Base-by-base conservation (phyloP, 257 asterid genomes). In the Rhazya stricta region DNA sequence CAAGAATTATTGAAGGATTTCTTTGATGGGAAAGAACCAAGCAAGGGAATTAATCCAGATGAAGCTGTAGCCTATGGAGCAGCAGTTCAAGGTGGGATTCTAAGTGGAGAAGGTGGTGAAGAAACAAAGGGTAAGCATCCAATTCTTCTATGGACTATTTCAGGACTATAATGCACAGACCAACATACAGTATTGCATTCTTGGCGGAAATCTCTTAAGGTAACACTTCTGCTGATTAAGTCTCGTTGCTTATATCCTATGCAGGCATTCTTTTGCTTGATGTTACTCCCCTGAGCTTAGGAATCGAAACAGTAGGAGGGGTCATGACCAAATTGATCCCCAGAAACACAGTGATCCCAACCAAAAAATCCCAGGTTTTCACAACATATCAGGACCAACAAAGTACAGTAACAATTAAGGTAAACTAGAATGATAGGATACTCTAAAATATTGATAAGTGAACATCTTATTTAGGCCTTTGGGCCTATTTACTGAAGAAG, bases 51-150 rank as follows among this genome's bases (percentile, higher is more conserved):
- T 32, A 77, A 81, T 81, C 79, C 84, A 15, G 81, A 81, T 7
- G 84, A 81, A 45, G 84, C 84, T 15, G 81, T 81, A 6, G 84
- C 84, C 37, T 69, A 53, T 63, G 84, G 84, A 62, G 84, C 84
- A 21, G 84, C 79, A 41, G 72, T 81, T 73, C 81, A 81, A 77
- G 84, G 79, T 29, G 81, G 76, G n/a, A 68, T 81, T 6, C 69
- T 81, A 23, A 61, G 81, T 57, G 81, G 81, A 9, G 76, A 48
- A 57, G 79, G 77, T 5, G 80, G 67, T 19, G 43, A 77, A 67
- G 78, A 67, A 29, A 71, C 84, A 6, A 68, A 76, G 75, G 81
- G 81, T 72, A 73, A 53, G 51, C 0, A 16, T 50, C 5, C 45
- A 41, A n/a, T 46, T 4, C 25, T 61, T 25, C 13, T 19, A 15